Evolutionary conservation across 139 green algal genomes (phyloP).

Genomic region (Picochlorum sp.): DNA sequence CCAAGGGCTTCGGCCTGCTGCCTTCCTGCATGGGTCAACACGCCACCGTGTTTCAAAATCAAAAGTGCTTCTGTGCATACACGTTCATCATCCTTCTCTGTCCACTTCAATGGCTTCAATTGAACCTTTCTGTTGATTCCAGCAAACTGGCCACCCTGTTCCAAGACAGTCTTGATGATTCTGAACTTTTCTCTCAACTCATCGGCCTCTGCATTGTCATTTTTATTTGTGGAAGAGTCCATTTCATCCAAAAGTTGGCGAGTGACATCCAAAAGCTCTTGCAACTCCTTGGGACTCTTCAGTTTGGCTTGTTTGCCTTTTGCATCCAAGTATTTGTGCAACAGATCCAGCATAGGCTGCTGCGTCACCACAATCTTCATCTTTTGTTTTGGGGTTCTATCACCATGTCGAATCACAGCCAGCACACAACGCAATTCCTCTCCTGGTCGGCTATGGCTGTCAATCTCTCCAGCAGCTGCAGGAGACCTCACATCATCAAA

Average conservation of each 20-base stretch:
- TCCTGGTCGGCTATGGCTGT: constrained; percentile 9
- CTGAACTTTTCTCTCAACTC: constrained; percentile 80
- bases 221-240: constrained; percentile 13
- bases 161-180: constrained; percentile 75
- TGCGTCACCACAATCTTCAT: constrained; percentile 87
- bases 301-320: constrained; percentile 96
- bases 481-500: constrained; percentile 14
- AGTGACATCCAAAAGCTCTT: constrained; percentile 86
- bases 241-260: constrained; percentile 55
- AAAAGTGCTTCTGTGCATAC: constrained; percentile 49
- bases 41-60: constrained; percentile 80
- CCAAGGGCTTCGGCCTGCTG: constrained; percentile 85
- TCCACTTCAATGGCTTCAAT: constrained; percentile 78
- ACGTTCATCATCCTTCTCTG: constrained; percentile 3
- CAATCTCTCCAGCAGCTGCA: constrained; percentile 7
- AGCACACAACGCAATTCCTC: constrained; percentile 93
- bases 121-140: constrained; percentile 98
- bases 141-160: constrained; percentile 73
- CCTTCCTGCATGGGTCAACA: constrained; percentile 79
- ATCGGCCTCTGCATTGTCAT: constrained; percentile 28
- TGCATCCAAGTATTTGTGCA: constrained; percentile 72
- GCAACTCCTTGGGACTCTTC: constrained; percentile 89
- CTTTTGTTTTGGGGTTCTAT: constrained; percentile 98
- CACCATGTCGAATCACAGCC: constrained; percentile 76
- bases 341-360: constrained; percentile 71